Evolutionary conservation across 345 rosid genomes (phyloP), one percentile per base, ranked within the genome.

Genomic region (Populus davidiana): DNA sequence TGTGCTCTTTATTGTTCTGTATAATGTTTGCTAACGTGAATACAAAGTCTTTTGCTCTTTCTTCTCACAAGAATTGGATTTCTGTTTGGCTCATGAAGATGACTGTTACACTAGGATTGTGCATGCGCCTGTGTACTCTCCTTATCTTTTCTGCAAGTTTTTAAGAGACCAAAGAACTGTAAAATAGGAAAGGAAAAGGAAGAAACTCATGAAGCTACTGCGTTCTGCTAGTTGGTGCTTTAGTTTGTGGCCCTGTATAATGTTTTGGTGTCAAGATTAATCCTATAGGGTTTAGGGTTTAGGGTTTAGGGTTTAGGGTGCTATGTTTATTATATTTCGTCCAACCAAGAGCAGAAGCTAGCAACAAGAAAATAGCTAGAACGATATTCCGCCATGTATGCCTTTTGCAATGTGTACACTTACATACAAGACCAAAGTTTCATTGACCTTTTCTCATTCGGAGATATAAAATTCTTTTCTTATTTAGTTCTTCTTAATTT

Each of bases 1-100:
- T 68, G 35, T 87, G 64, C 79, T 89, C 63, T 87, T 84, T 80
- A 56, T 84, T 23, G 72, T 78, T 56, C 61, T 84, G 61, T 82
- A 79, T 68, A 73, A 82, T 59, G 14, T 81, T 31, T 73, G 77
- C 77, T 54, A 6, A 23, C 23, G 8, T 23, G 63, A n/a, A n/a
- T 10, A 9, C 63, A 10, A 41, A 41, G 63, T 56, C 27, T 23
- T 10, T n/a, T 56, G 1, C 63, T 56, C 63, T n/a, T 4, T n/a
- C 5, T 56, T 6, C 27, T n/a, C 13, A 3, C 11, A 56, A n/a
- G 27, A 56, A 23, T n/a, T n/a, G 29, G 11, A 56, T 14, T 56
- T n/a, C 14, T 56, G 63, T 8, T 10, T 56, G 10, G 27, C 29
- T 25, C 63, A 3, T n/a, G 63, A 56, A n/a, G 44, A 41, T 41